Base-by-base conservation (phyloP, 2,329 filamentous ascomycete genomes). In the Pseudocercospora eumusae region DNA sequence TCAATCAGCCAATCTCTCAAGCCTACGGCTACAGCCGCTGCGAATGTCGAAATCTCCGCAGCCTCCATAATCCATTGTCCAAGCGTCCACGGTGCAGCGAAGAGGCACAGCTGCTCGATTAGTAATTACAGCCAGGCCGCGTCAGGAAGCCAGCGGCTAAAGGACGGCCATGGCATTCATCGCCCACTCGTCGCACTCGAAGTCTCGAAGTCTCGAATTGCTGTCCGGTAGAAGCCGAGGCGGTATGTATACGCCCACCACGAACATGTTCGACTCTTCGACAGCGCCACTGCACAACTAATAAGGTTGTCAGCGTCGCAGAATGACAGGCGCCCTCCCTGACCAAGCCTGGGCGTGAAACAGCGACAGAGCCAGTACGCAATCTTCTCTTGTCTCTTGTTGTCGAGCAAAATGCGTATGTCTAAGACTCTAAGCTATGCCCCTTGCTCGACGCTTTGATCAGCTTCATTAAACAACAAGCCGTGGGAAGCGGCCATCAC, bases 401-500 rank as follows among this genome's bases (percentile, higher is more conserved):
- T 57, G 59, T 47, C 56, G 59, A 59, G 59, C 56, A 49, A n/a
- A n/a, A n/a, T n/a, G n/a, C n/a, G n/a, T n/a, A n/a, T n/a, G n/a
- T n/a, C n/a, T n/a, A n/a, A n/a, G n/a, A n/a, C n/a, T n/a, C n/a
- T n/a, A n/a, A n/a, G n/a, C n/a, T n/a, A n/a, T n/a, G 50, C 58
- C 65, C 65, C 65, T 66, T 61, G 65, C 60, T 47, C 31, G 13
- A 54, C 52, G 68, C 69, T 67, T 63, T 36, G 67, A 64, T 62
- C 69, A 68, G 44, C 64, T 62, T 70, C 67, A 71, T 71, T 70
- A 70, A 40, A 56, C 61, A 27, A 57, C 52, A 15, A 54, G 36
- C 53, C 49, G 42, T 64, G 58, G 47, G 62, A 62, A 56, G 59
- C 66, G 58, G 47, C 61, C 42, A 56, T 60, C 59, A 60, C 61